Base-by-base conservation (phyloP, 2,329 filamentous ascomycete species). In the Fusarium nygamai region DNA sequence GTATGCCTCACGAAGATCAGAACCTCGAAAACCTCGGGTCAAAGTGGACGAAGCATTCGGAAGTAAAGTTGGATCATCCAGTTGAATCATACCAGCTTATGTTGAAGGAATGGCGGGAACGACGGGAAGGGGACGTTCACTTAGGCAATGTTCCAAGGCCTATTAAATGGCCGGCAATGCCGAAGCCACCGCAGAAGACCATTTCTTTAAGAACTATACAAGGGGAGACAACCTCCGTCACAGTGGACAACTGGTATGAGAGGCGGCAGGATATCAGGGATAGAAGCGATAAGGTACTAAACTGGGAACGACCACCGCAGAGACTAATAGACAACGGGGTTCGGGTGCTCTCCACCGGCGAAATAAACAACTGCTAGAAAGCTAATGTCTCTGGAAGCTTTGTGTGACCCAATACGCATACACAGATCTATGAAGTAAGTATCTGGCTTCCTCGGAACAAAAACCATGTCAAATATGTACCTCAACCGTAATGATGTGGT, bases 11-110 rank as follows among this genome's bases (percentile, higher is more conserved):
- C 41, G 68, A 76, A 36, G 57, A 82, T 27, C 78, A 80, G 56
- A 71, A 78, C 63, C 59, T 72, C 13, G 47, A 71, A 3, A 50
- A 17, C 20, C 43, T 60, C 2, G 2, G 8, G 22, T 31, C 5
- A 31, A 13, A 33, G 4, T 84, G 81, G 81, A 59, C 59, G 16
- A 77, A 81, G 69, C 79, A 83, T 59, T 78, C 78, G n/a, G 78
- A 78, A 11, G 77, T 81, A 12, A 75, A 75, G 33, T 73, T 83
- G 8, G 81, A 84, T 51, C 73, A 78, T 50, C 57, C 76, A 31
- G 73, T 82, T 27, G 61, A 69, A 24, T 69, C 63, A 53, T 83
- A 79, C 64, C 76, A 67, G 20, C 67, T 63, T 8, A 39, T 75
- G 7, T 63, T 82, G 24, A 46, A 74, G 46, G 71, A 79, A 27